These are phyloP conservation scores for Arthrinium phaeospermum DNA, from an alignment of 2,329 filamentous ascomycete species.

Conservation along the genomic window DNA sequence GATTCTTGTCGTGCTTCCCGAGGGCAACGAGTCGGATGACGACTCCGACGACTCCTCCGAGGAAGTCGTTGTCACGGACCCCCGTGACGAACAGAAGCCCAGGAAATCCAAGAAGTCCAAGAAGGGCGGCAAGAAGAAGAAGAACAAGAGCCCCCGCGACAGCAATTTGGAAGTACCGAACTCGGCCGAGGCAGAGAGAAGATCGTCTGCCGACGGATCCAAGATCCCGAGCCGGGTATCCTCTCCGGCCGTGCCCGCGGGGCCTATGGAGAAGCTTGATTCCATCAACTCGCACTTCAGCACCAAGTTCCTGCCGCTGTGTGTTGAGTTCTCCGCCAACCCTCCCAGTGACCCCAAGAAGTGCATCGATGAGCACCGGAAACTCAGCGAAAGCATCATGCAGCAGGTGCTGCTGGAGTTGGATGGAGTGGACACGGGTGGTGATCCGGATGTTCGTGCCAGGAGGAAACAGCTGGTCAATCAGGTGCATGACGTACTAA, in stretches of 20 bases:
- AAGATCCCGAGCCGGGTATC: slow-evolving; percentile 46
- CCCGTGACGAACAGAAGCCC: slow-evolving; percentile 43
- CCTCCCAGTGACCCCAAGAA: slow-evolving; percentile 72
- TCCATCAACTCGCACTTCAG: slow-evolving; percentile 70
- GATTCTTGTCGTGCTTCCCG: slow-evolving; percentile 63
- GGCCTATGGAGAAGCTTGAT: slow-evolving; percentile 67
- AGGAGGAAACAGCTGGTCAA: slow-evolving; percentile 76
- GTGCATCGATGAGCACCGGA: slow-evolving; percentile 75
- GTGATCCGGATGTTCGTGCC: slow-evolving; percentile 67
- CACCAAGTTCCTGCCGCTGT: slow-evolving; percentile 68
- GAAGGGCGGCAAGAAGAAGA: slow-evolving; percentile 42
- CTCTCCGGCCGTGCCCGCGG: slow-evolving; percentile 44
- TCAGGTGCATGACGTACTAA: slow-evolving; percentile 71
- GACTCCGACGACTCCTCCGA: slow-evolving; percentile 49
- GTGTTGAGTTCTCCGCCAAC: slow-evolving; percentile 62
- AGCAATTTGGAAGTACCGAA: slow-evolving; percentile 49
- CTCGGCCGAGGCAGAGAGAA: slow-evolving; percentile 40
- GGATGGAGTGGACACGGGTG: slow-evolving; percentile 77
- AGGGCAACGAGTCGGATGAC: slow-evolving; percentile 49
- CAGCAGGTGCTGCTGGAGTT: slow-evolving; percentile 78
- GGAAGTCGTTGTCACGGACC: slow-evolving; percentile 51
- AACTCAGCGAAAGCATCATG: slow-evolving; percentile 76
- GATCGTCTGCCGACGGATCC: slow-evolving; percentile 39
- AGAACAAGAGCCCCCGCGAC: slow-evolving; percentile 48
- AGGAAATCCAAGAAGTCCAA: slow-evolving; percentile 49